Evolutionary conservation across 768 basidiomycete species (phyloP).

Genomic region (Tricholoma sp.): DNA sequence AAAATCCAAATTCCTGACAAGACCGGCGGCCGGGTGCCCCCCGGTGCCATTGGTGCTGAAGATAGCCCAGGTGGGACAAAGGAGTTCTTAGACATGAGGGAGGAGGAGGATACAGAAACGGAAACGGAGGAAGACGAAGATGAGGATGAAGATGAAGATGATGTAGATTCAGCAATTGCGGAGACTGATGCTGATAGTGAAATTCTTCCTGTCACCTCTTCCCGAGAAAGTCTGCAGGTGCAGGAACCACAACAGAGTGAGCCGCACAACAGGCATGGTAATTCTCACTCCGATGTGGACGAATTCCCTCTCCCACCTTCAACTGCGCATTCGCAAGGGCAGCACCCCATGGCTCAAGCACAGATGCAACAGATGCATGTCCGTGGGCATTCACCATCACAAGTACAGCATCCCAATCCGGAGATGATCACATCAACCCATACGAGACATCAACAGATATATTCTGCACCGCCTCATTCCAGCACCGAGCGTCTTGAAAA

Average conservation of each 20-base stretch:
- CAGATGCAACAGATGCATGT: constrained; percentile 19
- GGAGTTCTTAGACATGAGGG: constrained; percentile 68
- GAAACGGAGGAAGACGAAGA: constrained; percentile 31
- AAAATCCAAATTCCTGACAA: constrained; percentile 4
- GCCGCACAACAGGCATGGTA: constrained; percentile 12
- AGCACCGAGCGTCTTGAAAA: constrained; percentile 14
- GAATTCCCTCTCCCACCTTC: constrained; percentile 48
- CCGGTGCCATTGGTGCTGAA: constrained; percentile 3
- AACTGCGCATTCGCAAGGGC: constrained; percentile 20
- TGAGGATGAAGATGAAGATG: constrained; percentile 28
- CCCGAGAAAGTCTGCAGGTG: constrained; percentile 10
- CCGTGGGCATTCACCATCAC: background rate
- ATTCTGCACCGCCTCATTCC: constrained; percentile 2
- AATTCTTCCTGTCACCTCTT: constrained; percentile 3
- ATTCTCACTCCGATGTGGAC: constrained; percentile 39
- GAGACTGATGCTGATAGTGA: constrained; percentile 30
- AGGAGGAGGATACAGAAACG: constrained; percentile 28
- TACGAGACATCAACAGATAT: constrained; percentile 12
- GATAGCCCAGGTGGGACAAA: constrained; percentile 19
- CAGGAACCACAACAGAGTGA: constrained; percentile 3
- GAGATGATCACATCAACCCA: constrained; percentile 15
- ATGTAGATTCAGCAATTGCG: constrained; percentile 10
- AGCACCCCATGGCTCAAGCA: constrained; percentile 18
- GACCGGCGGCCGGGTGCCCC: background rate
- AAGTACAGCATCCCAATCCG: background rate